phyloP scores from a whole-genome alignment of 108 stramenopile genomes.

The Pelagomonas calceolata region DNA sequence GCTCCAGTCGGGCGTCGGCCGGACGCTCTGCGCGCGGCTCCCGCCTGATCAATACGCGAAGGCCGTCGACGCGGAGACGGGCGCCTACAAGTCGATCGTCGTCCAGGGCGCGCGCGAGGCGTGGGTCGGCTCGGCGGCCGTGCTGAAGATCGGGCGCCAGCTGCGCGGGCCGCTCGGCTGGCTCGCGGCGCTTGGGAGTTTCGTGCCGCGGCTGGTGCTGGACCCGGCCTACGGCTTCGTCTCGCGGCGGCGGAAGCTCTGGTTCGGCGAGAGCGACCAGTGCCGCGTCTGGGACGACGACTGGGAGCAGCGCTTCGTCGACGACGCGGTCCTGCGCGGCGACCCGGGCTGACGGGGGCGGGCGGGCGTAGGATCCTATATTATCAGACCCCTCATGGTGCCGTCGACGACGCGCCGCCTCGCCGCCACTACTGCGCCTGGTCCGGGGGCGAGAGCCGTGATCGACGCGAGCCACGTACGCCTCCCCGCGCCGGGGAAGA shows the following conservation, averaged over 20 bases:
- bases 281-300: slow-evolving; percentile 52
- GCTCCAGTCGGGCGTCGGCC: slow-evolving; percentile 28
- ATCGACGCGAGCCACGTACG: too few relatives aligned
- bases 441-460: too few relatives aligned
- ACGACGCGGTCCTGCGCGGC: slow-evolving; percentile 22
- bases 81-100: slow-evolving; percentile 36
- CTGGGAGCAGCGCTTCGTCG: slow-evolving; percentile 38
- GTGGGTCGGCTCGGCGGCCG: slow-evolving; percentile 22
- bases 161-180: slow-evolving; percentile 21
- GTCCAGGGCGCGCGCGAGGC: slow-evolving; percentile 8
- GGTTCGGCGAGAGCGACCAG: slow-evolving; percentile 41
- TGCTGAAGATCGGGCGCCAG: slow-evolving; percentile 26
- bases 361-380: too few relatives aligned
- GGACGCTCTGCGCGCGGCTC: slow-evolving; percentile 19
- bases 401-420: too few relatives aligned
- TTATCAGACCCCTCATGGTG: too few relatives aligned
- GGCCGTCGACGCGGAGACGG: not conserved
- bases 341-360: too few relatives aligned
- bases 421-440: too few relatives aligned
- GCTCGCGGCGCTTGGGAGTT: not conserved
- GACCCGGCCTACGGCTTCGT: slow-evolving; percentile 45
- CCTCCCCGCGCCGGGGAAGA: too few relatives aligned
- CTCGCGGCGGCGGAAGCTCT: slow-evolving; percentile 36
- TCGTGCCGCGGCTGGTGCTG: slow-evolving; percentile 39
- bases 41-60: not conserved